These are phyloP conservation scores for Grosmannia huntii DNA, from an alignment of 2,329 filamentous ascomycete species.

Conservation along the genomic window DNA sequence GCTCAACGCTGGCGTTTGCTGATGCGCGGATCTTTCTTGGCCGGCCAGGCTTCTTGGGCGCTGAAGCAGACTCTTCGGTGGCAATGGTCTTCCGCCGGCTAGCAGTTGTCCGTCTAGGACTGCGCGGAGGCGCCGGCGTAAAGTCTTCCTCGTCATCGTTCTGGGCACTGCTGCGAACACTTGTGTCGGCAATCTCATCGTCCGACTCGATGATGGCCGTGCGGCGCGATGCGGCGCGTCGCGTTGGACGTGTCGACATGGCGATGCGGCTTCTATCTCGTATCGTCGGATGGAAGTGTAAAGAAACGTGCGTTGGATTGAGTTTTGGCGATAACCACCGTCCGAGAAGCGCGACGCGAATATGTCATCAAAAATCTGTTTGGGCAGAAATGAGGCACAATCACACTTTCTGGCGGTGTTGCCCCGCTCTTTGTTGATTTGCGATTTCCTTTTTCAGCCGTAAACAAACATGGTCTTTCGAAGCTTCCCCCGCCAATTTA, in stretches of 20 bases:
- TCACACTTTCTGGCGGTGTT: constrained; percentile 1
- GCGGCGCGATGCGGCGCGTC: constrained; percentile 46
- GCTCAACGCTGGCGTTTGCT: constrained; percentile 35
- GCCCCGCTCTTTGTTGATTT: constrained; percentile 16
- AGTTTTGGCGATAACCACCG: neutral
- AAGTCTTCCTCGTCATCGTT: constrained; percentile 66
- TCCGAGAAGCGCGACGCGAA: neutral
- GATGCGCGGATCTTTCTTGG: constrained; percentile 28
- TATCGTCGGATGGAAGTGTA: neutral
- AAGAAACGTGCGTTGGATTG: neutral
- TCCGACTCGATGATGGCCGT: constrained; percentile 69
- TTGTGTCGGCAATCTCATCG: constrained; percentile 50
- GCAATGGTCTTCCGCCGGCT: constrained; percentile 29
- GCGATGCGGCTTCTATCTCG: constrained; percentile 11
- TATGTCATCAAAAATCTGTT: neutral
- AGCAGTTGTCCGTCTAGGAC: constrained; percentile 24
- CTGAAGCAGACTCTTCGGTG: constrained; percentile 21
- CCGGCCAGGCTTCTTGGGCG: constrained; percentile 21
- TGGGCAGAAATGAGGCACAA: neutral
- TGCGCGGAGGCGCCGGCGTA: constrained; percentile 54
- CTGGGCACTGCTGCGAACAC: constrained; percentile 30
- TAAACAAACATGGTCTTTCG: constrained; percentile 12
- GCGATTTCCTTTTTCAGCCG: constrained; percentile 10
- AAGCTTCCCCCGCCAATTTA: too few species aligned
- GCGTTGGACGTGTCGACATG: constrained; percentile 29